Base-by-base conservation (phyloP, 768 basidiomycete genomes). In the Lentinula aciculospora region DNA sequence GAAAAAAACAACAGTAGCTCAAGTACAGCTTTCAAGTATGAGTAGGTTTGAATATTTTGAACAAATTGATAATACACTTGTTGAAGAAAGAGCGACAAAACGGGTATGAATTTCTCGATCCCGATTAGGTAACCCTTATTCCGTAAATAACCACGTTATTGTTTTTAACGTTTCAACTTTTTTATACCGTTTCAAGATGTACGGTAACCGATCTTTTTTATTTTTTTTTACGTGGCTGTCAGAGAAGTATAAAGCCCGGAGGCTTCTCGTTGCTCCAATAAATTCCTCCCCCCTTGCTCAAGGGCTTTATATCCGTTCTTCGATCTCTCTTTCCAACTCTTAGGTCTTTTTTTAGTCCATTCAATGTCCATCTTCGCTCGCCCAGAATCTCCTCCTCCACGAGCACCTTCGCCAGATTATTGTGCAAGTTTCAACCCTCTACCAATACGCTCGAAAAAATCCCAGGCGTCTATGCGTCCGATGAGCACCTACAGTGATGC, bases 321-420 rank as follows among this genome's bases (percentile, higher is more conserved):
- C 44, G 25, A 45, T 23, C 25, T 23, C 25, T 28, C 12, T 7
- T 36, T 45, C 40, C 3, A 29, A 12, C n/a, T 9, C 13, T 23
- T 4, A 45, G 13, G 3, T 21, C 54, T 54, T 21, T 39, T n/a
- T 7, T 13, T 4, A 50, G 3, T 10, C 53, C 28, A 15, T n/a
- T n/a, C 2, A 36, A 53, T 40, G 27, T 56, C 54, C 40, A 42
- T 56, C 27, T 56, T 56, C 31, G 23, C 44, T 42, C 48, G 49
- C 8, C 45, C 57, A 17, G 29, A 37, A 10, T 58, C 57, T 21
- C 50, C 57, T 50, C 49, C 57, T 21, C 57, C 57, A 2, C 57
- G 57, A 13, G 48, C 47, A 0, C 49, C 50, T 37, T 45, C 57
- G 0, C 57, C 50, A 40, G 57, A 53, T 15, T 15, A 44, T 27